Evolutionary conservation across 2,329 filamentous ascomycete genomes (phyloP).

Genomic region (Ophiostoma piceae): DNA sequence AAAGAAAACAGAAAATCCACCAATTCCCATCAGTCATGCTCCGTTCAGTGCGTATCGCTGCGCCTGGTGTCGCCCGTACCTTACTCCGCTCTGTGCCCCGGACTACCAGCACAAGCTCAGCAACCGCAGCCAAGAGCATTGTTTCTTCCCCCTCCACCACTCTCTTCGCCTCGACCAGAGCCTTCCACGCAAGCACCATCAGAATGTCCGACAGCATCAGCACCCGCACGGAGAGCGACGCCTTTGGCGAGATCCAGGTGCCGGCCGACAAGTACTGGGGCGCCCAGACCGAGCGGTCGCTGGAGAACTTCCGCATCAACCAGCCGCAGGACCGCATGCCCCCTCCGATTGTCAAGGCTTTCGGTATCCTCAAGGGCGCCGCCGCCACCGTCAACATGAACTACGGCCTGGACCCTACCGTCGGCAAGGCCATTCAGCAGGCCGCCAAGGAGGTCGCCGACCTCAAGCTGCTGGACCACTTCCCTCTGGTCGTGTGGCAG

Average conservation of each 20-base stretch:
- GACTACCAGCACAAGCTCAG: conserved; percentile 20
- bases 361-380: conserved; percentile 95
- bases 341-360: conserved; percentile 81
- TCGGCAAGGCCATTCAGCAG: conserved; percentile 90
- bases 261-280: conserved; percentile 95
- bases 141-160: conserved; percentile 8
- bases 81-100: conserved; percentile 22
- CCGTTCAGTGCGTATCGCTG: conserved; percentile 24
- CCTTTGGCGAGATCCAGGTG: conserved; percentile 95
- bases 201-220: conserved; percentile 31
- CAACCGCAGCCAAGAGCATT: conserved; percentile 15
- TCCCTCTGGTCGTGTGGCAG: conserved; percentile 98
- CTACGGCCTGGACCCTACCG: conserved; percentile 84
- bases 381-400: conserved; percentile 94
- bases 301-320: conserved; percentile 98
- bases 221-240: conserved; percentile 86
- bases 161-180: conserved; percentile 1
- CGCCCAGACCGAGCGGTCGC: conserved; percentile 90
- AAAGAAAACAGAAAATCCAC: conserved; percentile 1
- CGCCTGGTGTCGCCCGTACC: conserved; percentile 18
- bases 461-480: conserved; percentile 92
- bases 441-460: conserved; percentile 89
- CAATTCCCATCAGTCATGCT: conserved; percentile 23
- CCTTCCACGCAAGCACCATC: conserved; percentile 24
- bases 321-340: conserved; percentile 99